Conservation (phyloP, 75 land plant species). For the Sequoiadendron giganteum region DNA sequence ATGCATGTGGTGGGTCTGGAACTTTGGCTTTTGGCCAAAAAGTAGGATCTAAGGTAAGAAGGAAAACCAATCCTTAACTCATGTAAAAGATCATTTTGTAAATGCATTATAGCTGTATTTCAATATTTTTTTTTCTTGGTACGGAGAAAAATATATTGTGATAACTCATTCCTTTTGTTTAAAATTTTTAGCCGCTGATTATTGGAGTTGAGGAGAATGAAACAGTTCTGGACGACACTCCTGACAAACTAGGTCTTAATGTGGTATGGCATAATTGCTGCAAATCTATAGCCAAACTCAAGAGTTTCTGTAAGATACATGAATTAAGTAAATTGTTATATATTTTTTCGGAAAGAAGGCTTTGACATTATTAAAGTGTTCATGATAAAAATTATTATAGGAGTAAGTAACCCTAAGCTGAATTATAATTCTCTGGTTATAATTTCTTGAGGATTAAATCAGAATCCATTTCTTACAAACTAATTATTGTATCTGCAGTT, state of each 20-base stretch:
- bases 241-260: conserved; percentile 73
- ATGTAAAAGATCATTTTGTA: background rate
- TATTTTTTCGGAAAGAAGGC: background rate
- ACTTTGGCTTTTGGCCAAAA: conserved; percentile 69
- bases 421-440: background rate
- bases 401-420: background rate
- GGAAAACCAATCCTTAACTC: background rate
- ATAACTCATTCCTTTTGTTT: conserved; percentile 2
- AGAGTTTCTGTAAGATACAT: background rate
- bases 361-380: background rate
- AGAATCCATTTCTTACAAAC: background rate
- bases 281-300: background rate
- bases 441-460: background rate
- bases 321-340: conserved; percentile 10
- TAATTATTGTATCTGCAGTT: conserved; percentile 39
- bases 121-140: background rate
- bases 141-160: background rate
- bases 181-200: conserved; percentile 62
- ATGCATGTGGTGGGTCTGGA: conserved; percentile 94
- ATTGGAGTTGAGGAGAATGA: conserved; percentile 90
- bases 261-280: conserved; percentile 40
- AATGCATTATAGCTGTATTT: background rate
- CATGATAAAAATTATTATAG: conserved; percentile 1
- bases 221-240: conserved; percentile 85
- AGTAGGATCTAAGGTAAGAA: conserved; percentile 41